Base-by-base conservation (phyloP, 257 asterid species). In the Prunella vulgaris region DNA sequence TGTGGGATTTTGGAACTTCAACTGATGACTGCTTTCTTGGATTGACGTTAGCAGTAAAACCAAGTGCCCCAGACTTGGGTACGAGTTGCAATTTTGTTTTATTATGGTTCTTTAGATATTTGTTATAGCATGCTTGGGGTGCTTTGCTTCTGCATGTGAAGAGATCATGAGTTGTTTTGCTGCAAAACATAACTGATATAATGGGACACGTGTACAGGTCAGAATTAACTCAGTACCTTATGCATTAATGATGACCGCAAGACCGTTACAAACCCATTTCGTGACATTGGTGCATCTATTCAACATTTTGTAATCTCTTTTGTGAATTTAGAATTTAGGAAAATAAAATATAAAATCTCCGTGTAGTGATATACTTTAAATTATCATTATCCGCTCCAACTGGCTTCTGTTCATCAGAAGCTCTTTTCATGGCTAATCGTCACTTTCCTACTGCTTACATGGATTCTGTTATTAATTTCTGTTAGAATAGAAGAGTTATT, bases 1-100 rank as follows among this genome's bases (percentile, higher is more conserved):
- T 93, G 67, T 88, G 98, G 95, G 84, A 86, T 85, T 93, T 85
- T 69, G 93, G 92, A 65, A 59, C 85, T 66, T 68, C 85, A 74
- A 65, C 38, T 38, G 96, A 93, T 76, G 96, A 88, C 76, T 90
- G 97, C 77, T 90, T 81, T 83, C 98, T 93, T 77, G 97, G 95
- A 69, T 83, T 93, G 92, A 86, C 97, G 53, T 82, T 93, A 85
- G 98, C 97, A 71, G 86, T 92, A 74, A 89, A 85, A 71, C 95
- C 98, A 70, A 93, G 92, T 70, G 85, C 84, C 69, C 81, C 95
- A 46, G 79, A 80, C 69, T 74, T 85, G 79, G 97, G 97, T 90
- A 89, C 30, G 56, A 54, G 33, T 51, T 67, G 30, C 44, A 2
- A 27, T 28, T 14, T 25, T 61, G 1, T 68, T 37, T 21, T 22